Percentiles rank a stretch among this genome's conserved stretches.
phyloP scores from a whole-genome alignment of 129 eudicot genomes.

The Flaveria linearis region DNA sequence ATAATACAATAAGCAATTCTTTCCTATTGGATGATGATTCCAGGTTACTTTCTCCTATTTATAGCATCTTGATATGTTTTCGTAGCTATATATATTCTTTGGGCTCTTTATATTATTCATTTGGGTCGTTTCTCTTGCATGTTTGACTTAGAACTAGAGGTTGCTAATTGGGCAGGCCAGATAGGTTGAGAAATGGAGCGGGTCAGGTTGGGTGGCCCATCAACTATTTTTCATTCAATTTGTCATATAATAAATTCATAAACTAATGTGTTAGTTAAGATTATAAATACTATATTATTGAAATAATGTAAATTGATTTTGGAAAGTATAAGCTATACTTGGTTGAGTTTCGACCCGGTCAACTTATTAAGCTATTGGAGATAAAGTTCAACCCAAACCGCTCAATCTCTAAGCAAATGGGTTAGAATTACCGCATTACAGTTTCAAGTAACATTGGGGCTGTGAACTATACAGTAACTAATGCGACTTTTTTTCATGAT shows the following conservation, averaged over 20 bases:
- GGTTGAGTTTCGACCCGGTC: not conserved
- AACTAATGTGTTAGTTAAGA: not conserved
- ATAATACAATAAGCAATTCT: slow-evolving; percentile 87
- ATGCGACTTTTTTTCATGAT: not conserved
- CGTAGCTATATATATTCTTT: not conserved
- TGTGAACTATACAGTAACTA: not conserved
- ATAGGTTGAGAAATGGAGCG: not conserved
- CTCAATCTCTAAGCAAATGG: not conserved
- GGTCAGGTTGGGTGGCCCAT: not conserved
- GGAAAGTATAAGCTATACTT: not conserved
- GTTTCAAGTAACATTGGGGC: not conserved
- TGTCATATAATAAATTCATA: not conserved
- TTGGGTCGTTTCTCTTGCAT: not conserved
- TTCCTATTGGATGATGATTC: slow-evolving; percentile 97
- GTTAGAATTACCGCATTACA: not conserved
- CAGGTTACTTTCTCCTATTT: slow-evolving; percentile 50
- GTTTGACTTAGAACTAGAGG: not conserved
- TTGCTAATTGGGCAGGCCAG: not conserved
- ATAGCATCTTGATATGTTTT: not conserved
- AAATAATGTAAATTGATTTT: not conserved
- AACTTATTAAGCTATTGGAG: not conserved
- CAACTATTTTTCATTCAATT: not conserved
- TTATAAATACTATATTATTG: not conserved
- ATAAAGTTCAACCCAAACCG: not conserved
- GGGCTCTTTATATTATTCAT: not conserved